These are phyloP conservation scores for Pilaira anomala DNA, from an alignment of 192 early-diverging fungal species.

Conservation along the genomic window DNA sequence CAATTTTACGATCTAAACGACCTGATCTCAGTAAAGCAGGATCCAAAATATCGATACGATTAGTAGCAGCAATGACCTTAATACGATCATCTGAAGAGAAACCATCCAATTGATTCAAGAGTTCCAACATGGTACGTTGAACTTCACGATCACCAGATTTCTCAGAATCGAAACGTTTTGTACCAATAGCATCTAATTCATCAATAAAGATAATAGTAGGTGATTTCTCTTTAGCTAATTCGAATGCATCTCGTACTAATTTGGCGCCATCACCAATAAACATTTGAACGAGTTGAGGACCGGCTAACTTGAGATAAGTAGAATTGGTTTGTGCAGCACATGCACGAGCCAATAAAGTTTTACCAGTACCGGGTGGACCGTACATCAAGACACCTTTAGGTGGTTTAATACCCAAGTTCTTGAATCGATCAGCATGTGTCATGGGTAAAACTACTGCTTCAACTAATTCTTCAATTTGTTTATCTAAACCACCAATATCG, in stretches of 20 bases:
- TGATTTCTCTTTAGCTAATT: conserved; percentile 95
- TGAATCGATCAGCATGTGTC: conserved; percentile 82
- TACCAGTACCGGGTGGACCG: conserved; percentile 81
- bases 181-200: conserved; percentile 97
- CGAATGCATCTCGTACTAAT: conserved; percentile 96
- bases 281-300: conserved; percentile 96
- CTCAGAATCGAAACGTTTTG: conserved; percentile 98
- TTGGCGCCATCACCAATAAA: conserved; percentile 98
- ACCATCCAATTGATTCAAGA: conserved; percentile 97
- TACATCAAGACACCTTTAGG: conserved; percentile 86
- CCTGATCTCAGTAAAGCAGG: conserved; percentile 86
- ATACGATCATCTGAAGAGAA: conserved; percentile 94
- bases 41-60: conserved; percentile 91
- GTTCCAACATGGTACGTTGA: conserved; percentile 98
- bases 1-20: conserved; percentile 89
- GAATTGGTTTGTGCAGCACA: conserved; percentile 97
- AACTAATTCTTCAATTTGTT: conserved; percentile 85
- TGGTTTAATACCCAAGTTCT: conserved; percentile 83
- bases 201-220: conserved; percentile 99
- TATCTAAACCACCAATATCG: conserved; percentile 89
- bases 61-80: conserved; percentile 99
- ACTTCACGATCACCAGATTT: conserved; percentile 98
- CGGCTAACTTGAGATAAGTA: conserved; percentile 93
- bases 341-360: conserved; percentile 94
- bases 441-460: conserved; percentile 86